Base-by-base conservation (phyloP, 371 early-diverging fungal genomes). In the Conidiobolus incongruus region DNA sequence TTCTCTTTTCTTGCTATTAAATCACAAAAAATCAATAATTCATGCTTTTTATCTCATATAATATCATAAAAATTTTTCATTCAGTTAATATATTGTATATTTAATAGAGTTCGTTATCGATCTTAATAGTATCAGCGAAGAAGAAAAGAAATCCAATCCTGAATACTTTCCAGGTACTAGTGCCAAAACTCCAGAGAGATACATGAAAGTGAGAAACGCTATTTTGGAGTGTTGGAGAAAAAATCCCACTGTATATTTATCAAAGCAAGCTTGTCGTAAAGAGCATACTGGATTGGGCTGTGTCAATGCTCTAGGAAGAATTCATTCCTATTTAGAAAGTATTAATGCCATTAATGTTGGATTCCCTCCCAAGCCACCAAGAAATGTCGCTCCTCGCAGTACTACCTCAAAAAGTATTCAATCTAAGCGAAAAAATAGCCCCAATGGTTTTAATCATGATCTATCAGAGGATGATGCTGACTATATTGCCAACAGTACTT, bases 251-350 rank as follows among this genome's bases (percentile, higher is more conserved):
- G n/a, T n/a, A n/a, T n/a, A n/a, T n/a, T n/a, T n/a, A n/a, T n/a
- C n/a, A n/a, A n/a, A 79, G 81, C 0, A 58, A 66, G 17, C 83
- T 84, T 44, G 55, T 89, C 33, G 78, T 79, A 4, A 84, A 86
- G 54, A 71, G 7, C 13, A 45, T 38, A 49, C 54, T 24, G 70
- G 76, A 52, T 77, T 73, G 46, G 90, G 90, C 13, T 90, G 89
- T 49, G 90, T 90, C 15, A 84, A 92, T 55, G 88, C 88, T 1
- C 84, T 92, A 24, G 74, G 81, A 1, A 63, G 91, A 4, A 79
- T 92, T 4, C 90, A 89, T 55, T 49, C 67, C 13, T 90, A 77
- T 56, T 56, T 92, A 22, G 88, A 90, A 51, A 55, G 51, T n/a
- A 52, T 75, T 17, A 78, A 78, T 5, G 75, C 70, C 11, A 88